Evolutionary conservation across 208 protist species (phyloP).

Genomic region (Trypanosoma rangeli): DNA sequence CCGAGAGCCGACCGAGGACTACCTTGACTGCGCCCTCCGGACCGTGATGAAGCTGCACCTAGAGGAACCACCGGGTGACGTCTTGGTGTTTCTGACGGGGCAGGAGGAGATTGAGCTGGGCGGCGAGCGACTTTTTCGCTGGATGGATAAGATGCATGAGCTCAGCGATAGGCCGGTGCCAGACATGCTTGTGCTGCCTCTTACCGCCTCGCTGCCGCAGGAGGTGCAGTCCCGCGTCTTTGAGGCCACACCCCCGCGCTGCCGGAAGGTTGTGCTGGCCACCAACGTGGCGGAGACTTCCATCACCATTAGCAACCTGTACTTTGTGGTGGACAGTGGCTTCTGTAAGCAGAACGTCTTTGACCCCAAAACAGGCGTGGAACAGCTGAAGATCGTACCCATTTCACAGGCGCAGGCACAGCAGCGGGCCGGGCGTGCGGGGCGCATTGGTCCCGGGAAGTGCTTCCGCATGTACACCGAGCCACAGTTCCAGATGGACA

Average conservation of each 20-base stretch:
- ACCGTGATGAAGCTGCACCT: conserved; percentile 99
- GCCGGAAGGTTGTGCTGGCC: conserved; percentile 97
- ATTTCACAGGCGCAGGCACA: conserved; percentile 97
- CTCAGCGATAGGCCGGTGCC: conserved; percentile 63
- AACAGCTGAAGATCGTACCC: conserved; percentile 96
- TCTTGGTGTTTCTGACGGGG: conserved; percentile 99
- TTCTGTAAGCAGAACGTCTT: conserved; percentile 98
- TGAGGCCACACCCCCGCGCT: conserved; percentile 92
- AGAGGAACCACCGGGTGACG: conserved; percentile 97
- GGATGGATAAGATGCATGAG: conserved; percentile 78
- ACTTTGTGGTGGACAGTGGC: conserved; percentile 98
- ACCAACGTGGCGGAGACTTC: conserved; percentile 99
- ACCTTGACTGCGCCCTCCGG: conserved; percentile 96
- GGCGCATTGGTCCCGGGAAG: conserved; percentile 95
- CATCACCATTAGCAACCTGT: conserved; percentile 99
- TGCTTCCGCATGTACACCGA: conserved; percentile 98
- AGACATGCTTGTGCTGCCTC: conserved; percentile 96
- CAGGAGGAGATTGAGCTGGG: conserved; percentile 99
- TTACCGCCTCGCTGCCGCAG: conserved; percentile 98
- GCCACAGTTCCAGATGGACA: conserved; percentile 94
- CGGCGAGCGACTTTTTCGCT: conserved; percentile 95
- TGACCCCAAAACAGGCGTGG: conserved; percentile 96
- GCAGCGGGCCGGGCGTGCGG: conserved; percentile 96
- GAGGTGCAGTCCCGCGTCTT: conserved; percentile 99
- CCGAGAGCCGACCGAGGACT: conserved; percentile 93